Percentiles rank a stretch among this genome's conserved stretches.
These are phyloP conservation scores for Skeletonema tropicum DNA, from an alignment of 108 stramenopile genomes.

Conservation along the genomic window DNA sequence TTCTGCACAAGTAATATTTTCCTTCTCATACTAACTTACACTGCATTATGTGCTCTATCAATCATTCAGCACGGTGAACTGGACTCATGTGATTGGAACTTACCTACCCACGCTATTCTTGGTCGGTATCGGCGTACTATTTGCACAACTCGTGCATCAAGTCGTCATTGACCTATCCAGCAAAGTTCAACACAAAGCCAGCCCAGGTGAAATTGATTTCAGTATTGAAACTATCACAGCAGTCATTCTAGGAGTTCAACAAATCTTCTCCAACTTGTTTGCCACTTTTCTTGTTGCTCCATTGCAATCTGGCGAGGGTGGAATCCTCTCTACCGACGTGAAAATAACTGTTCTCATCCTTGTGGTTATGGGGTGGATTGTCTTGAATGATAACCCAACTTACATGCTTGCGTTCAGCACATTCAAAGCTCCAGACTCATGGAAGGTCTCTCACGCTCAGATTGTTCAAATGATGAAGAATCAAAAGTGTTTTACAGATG, in stretches of 20 bases:
- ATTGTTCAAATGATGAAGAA: constrained; percentile 91
- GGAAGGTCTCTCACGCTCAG: constrained; percentile 90
- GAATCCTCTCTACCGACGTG: constrained; percentile 74
- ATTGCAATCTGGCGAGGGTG: constrained; percentile 51
- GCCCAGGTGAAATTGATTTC: constrained; percentile 56
- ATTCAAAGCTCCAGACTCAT: constrained; percentile 93
- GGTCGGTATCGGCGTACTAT: constrained; percentile 62
- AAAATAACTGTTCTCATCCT: constrained; percentile 76
- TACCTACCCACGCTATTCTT: constrained; percentile 77
- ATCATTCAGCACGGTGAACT: constrained; percentile 79
- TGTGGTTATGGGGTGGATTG: constrained; percentile 66
- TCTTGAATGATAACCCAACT: constrained; percentile 82
- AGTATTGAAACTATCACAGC: constrained; percentile 60
- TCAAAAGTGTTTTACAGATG: constrained; percentile 92
- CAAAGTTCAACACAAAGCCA: constrained; percentile 41
- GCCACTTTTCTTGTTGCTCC: constrained; percentile 53
- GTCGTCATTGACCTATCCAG: constrained; percentile 66
- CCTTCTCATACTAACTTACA: neutral
- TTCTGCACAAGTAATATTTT: neutral
- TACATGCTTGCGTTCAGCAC: constrained; percentile 93
- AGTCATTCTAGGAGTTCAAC: constrained; percentile 57
- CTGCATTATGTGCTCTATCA: neutral
- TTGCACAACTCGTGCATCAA: constrained; percentile 79
- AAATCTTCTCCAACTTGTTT: constrained; percentile 60
- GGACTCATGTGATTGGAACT: constrained; percentile 84